phyloP scores from a whole-genome alignment of 139 green algal species.

The Ettlia oleoabundans region DNA sequence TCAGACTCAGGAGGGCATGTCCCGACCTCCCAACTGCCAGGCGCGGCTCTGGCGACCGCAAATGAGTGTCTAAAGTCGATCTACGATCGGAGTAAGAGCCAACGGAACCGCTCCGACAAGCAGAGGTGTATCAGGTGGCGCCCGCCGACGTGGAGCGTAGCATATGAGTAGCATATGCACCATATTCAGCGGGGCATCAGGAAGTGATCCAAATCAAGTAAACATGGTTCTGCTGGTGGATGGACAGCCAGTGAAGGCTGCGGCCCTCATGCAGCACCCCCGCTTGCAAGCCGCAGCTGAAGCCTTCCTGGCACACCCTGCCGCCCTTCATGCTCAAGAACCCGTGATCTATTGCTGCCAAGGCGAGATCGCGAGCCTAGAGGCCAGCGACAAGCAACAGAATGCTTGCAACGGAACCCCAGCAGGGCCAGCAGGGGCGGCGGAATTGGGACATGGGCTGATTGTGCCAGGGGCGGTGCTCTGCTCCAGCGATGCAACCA shows the following conservation, averaged over 20 bases:
- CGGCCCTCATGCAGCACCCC: background rate
- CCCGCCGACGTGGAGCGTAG: too few species aligned
- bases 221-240: background rate
- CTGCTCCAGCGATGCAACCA: slow-evolving; percentile 29
- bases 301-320: background rate
- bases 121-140: too few species aligned
- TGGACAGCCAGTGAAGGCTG: background rate
- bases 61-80: too few species aligned
- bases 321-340: background rate
- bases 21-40: too few species aligned
- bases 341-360: slow-evolving; percentile 12
- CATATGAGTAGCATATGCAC: too few species aligned
- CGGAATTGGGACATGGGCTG: background rate
- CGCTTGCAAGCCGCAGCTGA: background rate
- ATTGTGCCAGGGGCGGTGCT: background rate
- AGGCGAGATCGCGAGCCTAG: background rate
- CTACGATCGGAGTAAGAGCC: too few species aligned
- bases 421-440: background rate
- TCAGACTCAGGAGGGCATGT: too few species aligned
- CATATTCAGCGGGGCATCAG: background rate
- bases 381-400: background rate
- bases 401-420: too few species aligned
- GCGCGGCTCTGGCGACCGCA: too few species aligned
- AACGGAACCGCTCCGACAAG: too few species aligned
- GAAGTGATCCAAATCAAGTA: background rate